phyloP scores from a whole-genome alignment of 2,329 filamentous ascomycete genomes.

The Penicillium sp. region DNA sequence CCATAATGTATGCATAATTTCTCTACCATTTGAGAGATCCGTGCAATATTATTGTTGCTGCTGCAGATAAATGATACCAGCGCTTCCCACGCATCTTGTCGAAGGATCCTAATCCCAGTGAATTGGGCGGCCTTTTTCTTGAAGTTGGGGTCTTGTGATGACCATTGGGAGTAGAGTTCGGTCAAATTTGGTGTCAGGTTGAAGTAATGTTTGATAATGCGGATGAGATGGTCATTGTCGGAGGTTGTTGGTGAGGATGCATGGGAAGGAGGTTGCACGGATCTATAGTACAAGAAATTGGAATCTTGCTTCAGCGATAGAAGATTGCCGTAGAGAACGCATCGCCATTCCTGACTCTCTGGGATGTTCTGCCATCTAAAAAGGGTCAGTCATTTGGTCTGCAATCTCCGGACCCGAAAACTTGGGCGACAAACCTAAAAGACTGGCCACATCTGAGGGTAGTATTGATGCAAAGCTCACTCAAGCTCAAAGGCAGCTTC shows the following conservation, averaged over 20 bases:
- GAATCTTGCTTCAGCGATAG: conserved; percentile 81
- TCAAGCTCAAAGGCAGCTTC: conserved; percentile 76
- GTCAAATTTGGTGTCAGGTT: conserved; percentile 77
- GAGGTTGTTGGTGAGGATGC: conserved; percentile 34
- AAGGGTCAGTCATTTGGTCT: conserved; percentile 6
- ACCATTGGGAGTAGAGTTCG: conserved; percentile 83
- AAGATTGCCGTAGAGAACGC: conserved; percentile 80
- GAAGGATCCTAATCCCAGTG: conserved; percentile 84
- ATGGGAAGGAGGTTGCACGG: conserved; percentile 33
- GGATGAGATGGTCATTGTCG: conserved; percentile 64
- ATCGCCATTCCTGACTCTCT: conserved; percentile 80
- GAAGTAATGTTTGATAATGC: conserved; percentile 79
- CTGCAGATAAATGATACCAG: conserved; percentile 95
- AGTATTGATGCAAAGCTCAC: conserved; percentile 91
- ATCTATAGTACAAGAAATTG: conserved; percentile 73
- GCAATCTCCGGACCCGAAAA: not conserved
- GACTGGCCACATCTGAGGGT: conserved; percentile 93
- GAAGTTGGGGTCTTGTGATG: conserved; percentile 80
- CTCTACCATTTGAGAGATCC: conserved; percentile 95
- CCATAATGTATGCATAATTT: conserved; percentile 90
- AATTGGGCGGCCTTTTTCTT: conserved; percentile 82
- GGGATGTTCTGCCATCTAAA: conserved; percentile 76
- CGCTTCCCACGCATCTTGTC: conserved; percentile 95
- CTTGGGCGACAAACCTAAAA: conserved; percentile 58
- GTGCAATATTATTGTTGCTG: conserved; percentile 95